Evolutionary conservation across 1,284 basidiomycete genomes (phyloP).

Genomic region (Leccinum pachyderme): DNA sequence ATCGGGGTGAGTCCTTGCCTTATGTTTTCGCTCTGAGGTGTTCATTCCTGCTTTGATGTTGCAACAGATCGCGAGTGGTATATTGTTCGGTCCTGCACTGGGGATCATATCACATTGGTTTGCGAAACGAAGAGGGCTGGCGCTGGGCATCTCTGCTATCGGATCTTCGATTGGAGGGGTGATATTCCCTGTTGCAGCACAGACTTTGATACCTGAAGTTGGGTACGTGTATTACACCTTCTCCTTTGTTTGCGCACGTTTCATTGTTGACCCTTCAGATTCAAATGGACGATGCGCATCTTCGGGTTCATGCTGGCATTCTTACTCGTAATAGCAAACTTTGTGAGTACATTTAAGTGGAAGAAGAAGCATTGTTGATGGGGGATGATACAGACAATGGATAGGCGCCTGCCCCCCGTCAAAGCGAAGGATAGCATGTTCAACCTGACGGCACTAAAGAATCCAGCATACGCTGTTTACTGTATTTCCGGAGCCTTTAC

Average conservation of each 20-base stretch:
- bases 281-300: constrained; percentile 48
- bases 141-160: constrained; percentile 42
- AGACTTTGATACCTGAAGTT: constrained; percentile 36
- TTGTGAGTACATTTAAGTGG: constrained; percentile 21
- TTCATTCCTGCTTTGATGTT: not conserved
- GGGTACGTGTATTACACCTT: constrained; percentile 33
- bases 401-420: constrained; percentile 42
- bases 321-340: constrained; percentile 38
- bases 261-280: constrained; percentile 13
- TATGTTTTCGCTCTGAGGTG: too few relatives aligned
- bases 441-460: constrained; percentile 41
- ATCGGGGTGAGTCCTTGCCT: constrained; percentile 36
- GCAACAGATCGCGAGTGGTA: constrained; percentile 22
- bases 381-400: constrained; percentile 40
- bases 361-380: constrained; percentile 10
- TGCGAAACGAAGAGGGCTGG: constrained; percentile 36
- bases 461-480: constrained; percentile 40
- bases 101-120: constrained; percentile 51
- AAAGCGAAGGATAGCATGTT: constrained; percentile 41
- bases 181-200: constrained; percentile 41
- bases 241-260: not conserved
- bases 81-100: constrained; percentile 46
- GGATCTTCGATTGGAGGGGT: constrained; percentile 47
- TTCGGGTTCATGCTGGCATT: constrained; percentile 42
- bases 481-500: constrained; percentile 41